Evolutionary conservation across 2,329 filamentous ascomycete species (phyloP).

Genomic region (Trichoderma brevicompactum): DNA sequence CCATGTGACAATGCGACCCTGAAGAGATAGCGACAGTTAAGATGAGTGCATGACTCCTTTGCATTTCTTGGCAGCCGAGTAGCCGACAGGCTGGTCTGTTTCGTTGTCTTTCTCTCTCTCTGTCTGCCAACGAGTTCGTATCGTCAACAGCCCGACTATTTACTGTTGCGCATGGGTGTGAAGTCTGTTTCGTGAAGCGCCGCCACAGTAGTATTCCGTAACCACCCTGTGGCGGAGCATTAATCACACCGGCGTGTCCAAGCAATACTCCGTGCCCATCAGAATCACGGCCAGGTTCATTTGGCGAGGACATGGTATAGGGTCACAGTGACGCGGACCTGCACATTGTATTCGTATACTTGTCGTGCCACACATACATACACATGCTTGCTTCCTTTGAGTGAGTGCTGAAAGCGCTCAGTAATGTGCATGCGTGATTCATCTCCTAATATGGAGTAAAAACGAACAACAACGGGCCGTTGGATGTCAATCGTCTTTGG

Average conservation of each 20-base stretch:
- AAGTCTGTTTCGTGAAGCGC: constrained; percentile 8
- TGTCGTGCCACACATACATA: neutral
- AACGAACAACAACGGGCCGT: neutral
- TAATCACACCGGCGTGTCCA: neutral
- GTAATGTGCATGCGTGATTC: neutral
- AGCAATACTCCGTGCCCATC: neutral
- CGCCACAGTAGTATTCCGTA: neutral
- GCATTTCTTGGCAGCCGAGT: constrained; percentile 23
- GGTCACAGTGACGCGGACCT: too few relatives aligned
- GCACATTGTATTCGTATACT: too few relatives aligned
- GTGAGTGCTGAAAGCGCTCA: neutral
- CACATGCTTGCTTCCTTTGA: neutral
- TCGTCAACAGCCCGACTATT: neutral
- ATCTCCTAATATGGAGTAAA: neutral
- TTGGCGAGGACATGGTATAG: constrained; percentile 4
- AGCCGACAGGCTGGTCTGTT: constrained; percentile 19
- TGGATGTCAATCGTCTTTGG: neutral
- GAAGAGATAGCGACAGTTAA: constrained; percentile 5
- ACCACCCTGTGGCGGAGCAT: neutral
- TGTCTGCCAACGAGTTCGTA: neutral
- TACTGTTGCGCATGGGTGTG: neutral
- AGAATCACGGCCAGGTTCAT: neutral
- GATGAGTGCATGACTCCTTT: constrained; percentile 25
- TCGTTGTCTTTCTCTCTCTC: too few relatives aligned
- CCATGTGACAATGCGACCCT: constrained; percentile 22